These are phyloP conservation scores for Exophiala alcalophila DNA, from an alignment of 2,329 filamentous ascomycete species.

Conservation along the genomic window DNA sequence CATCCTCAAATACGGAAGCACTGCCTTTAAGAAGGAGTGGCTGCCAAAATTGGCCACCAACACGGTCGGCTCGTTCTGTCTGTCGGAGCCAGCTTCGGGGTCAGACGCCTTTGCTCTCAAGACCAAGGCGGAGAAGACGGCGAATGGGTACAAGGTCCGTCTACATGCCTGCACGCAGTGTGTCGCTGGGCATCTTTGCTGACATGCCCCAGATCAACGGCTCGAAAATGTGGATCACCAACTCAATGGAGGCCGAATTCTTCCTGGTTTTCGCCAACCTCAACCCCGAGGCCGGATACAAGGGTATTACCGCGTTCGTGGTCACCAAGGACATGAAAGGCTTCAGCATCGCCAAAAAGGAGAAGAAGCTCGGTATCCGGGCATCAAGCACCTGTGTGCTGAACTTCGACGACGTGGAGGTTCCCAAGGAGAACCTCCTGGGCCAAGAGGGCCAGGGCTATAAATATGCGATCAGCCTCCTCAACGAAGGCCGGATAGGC, in stretches of 20 bases:
- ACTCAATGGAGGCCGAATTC: constrained; percentile 86
- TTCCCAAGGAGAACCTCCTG: constrained; percentile 83
- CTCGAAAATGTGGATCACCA: constrained; percentile 99
- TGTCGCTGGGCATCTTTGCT: not conserved
- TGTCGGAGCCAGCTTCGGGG: constrained; percentile 88
- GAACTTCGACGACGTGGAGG: constrained; percentile 93
- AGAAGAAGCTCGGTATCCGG: constrained; percentile 98
- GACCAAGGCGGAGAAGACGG: constrained; percentile 82
- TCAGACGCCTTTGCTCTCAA: constrained; percentile 94
- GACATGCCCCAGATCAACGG: constrained; percentile 64
- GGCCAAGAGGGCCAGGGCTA: constrained; percentile 89
- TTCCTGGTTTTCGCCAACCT: constrained; percentile 99
- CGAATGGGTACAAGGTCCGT: constrained; percentile 62
- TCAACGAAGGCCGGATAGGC: constrained; percentile 96
- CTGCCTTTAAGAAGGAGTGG: constrained; percentile 76
- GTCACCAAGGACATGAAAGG: constrained; percentile 86
- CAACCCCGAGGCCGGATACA: constrained; percentile 87
- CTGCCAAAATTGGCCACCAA: constrained; percentile 85
- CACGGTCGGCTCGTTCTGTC: constrained; percentile 86
- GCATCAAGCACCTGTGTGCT: constrained; percentile 95
- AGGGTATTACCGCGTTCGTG: constrained; percentile 93
- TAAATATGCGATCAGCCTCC: constrained; percentile 90
- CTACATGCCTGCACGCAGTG: not conserved
- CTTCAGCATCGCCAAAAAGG: constrained; percentile 97
- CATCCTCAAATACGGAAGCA: constrained; percentile 77